Percentiles rank a stretch among this genome's conserved stretches.
phyloP scores from a whole-genome alignment of 2,329 filamentous ascomycete genomes.

The Fusarium sp. region DNA sequence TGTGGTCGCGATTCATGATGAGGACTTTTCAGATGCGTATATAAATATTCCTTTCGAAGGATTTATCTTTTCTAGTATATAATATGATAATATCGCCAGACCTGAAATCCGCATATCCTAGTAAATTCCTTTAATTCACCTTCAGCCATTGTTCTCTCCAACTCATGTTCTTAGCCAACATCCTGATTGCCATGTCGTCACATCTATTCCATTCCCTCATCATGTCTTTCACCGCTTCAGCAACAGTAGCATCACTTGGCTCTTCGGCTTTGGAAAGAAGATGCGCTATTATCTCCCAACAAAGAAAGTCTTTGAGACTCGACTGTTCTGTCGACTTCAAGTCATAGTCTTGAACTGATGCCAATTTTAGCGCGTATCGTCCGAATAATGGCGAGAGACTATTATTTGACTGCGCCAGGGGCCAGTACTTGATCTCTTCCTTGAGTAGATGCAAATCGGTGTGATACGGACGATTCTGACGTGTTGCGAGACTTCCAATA shows the following conservation, averaged over 20 bases:
- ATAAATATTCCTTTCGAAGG: too few relatives aligned
- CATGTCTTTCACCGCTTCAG: conserved; percentile 3
- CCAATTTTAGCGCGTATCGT: conserved; percentile 29
- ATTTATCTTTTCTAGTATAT: too few relatives aligned
- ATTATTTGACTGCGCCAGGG: background rate
- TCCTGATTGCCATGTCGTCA: conserved; percentile 11
- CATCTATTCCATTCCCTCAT: conserved; percentile 30
- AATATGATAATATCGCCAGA: background rate
- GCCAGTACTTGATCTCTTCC: conserved; percentile 16
- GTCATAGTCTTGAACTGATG: background rate
- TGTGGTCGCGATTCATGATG: too few relatives aligned
- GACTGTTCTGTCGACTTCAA: conserved; percentile 5
- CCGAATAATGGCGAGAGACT: background rate
- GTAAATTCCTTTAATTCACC: too few relatives aligned
- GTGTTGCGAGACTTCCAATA: conserved; percentile 23
- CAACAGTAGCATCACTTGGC: background rate
- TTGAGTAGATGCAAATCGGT: conserved; percentile 37
- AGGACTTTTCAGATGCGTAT: too few relatives aligned
- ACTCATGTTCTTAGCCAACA: conserved; percentile 1
- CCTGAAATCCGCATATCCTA: background rate
- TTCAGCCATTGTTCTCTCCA: too few relatives aligned
- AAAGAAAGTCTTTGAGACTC: conserved; percentile 36
- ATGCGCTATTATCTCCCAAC: conserved; percentile 28
- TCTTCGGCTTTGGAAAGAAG: conserved; percentile 14
- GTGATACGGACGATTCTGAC: conserved; percentile 42